These are phyloP conservation scores for Alopecurus myosuroides DNA, from an alignment of 176 grass and related monocot species.

Conservation along the genomic window DNA sequence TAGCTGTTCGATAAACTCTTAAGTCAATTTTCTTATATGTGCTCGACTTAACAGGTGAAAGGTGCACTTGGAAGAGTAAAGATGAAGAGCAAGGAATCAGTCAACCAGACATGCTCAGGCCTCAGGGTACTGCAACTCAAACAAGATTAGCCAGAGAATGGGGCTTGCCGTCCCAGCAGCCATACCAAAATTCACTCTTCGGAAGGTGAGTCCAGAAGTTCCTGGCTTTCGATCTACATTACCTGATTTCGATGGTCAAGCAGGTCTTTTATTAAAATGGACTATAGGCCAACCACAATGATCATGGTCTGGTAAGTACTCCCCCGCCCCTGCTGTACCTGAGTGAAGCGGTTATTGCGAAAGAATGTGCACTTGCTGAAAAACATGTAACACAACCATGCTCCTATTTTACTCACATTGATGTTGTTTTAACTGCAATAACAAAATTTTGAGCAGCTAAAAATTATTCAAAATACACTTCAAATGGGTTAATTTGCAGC, in stretches of 20 bases:
- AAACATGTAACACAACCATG: too few relatives aligned
- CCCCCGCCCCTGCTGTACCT: not conserved
- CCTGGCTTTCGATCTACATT: slow-evolving; percentile 58
- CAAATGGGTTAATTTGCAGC: too few relatives aligned
- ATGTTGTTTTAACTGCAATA: too few relatives aligned
- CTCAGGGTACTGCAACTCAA: slow-evolving; percentile 83
- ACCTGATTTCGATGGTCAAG: not conserved
- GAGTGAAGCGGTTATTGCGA: not conserved
- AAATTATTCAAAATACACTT: too few relatives aligned
- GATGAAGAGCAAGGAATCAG: slow-evolving; percentile 68
- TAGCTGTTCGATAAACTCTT: not conserved
- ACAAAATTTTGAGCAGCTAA: too few relatives aligned
- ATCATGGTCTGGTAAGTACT: not conserved
- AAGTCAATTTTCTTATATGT: slow-evolving; percentile 2
- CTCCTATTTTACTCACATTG: too few relatives aligned
- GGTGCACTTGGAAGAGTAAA: slow-evolving; percentile 43
- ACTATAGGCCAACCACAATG: not conserved
- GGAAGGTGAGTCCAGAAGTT: slow-evolving; percentile 82
- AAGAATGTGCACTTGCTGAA: too few relatives aligned
- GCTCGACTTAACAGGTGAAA: slow-evolving; percentile 40
- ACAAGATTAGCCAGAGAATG: slow-evolving; percentile 89
- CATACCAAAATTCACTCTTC: slow-evolving; percentile 60
- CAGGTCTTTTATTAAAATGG: not conserved
- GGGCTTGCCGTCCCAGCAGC: slow-evolving; percentile 64
- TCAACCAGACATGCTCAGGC: slow-evolving; percentile 91